phyloP scores from a whole-genome alignment of 768 basidiomycete genomes.

The Neoboletus subvelutipes region DNA sequence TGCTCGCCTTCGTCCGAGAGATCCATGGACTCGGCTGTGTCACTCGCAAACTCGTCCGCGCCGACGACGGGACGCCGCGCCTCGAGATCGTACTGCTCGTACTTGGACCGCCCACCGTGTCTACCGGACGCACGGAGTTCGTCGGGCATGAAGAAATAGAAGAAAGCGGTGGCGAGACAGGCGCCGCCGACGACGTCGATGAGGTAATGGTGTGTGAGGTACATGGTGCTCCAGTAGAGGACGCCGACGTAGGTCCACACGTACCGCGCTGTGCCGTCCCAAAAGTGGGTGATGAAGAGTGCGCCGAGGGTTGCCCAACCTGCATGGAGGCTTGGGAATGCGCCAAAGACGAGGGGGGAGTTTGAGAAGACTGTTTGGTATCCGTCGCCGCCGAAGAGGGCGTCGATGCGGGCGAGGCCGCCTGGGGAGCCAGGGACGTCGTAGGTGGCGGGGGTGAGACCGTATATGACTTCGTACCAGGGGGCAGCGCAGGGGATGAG shows the following conservation, averaged over 20 bases:
- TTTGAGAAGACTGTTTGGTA: slow-evolving; percentile 82
- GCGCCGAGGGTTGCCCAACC: slow-evolving; percentile 90
- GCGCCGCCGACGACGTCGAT: slow-evolving; percentile 96
- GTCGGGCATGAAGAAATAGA: slow-evolving; percentile 87
- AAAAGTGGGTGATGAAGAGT: slow-evolving; percentile 92
- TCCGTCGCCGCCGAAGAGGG: slow-evolving; percentile 69
- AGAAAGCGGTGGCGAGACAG: slow-evolving; percentile 82
- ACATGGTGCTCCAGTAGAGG: slow-evolving; percentile 99
- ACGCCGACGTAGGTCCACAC: slow-evolving; percentile 83
- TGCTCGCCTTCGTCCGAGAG: slow-evolving; percentile 65
- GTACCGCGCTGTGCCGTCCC: slow-evolving; percentile 65
- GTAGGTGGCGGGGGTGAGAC: slow-evolving; percentile 93
- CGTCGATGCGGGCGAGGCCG: slow-evolving; percentile 90
- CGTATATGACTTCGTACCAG: slow-evolving; percentile 97
- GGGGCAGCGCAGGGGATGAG: slow-evolving; percentile 91
- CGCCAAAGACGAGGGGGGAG: slow-evolving; percentile 94
- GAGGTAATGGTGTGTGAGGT: slow-evolving; percentile 97
- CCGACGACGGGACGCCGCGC: slow-evolving; percentile 35
- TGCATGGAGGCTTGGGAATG: slow-evolving; percentile 93
- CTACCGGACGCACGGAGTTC: slow-evolving; percentile 62
- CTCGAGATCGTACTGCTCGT: slow-evolving; percentile 77
- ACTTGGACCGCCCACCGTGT: slow-evolving; percentile 49
- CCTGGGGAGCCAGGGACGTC: slow-evolving; percentile 89
- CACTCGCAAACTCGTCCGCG: slow-evolving; percentile 34
- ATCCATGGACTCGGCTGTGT: slow-evolving; percentile 47